phyloP scores from a whole-genome alignment of 1,284 basidiomycete species.

The Rhodotorula sp. region DNA sequence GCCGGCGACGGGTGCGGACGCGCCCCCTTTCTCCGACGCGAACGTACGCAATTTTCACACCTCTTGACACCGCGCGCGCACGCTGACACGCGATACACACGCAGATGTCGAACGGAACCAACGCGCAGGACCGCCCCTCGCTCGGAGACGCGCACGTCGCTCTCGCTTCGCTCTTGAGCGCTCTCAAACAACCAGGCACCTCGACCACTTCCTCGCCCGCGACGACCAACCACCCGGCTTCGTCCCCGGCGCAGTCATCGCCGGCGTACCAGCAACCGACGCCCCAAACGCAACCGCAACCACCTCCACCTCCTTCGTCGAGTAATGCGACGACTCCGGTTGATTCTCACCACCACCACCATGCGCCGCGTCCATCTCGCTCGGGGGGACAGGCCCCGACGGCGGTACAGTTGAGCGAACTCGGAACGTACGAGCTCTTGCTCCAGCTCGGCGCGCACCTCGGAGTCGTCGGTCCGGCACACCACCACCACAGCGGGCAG shows the following conservation, averaged over 20 bases:
- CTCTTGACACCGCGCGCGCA: not conserved
- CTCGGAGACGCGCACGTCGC: conserved; percentile 8
- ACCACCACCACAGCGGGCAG: no score
- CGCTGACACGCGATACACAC: not conserved
- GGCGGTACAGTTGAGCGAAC: conserved; percentile 4
- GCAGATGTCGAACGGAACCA: no score
- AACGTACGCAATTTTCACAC: not conserved
- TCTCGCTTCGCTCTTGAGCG: conserved; percentile 9
- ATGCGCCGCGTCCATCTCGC: not conserved
- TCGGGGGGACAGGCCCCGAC: not conserved
- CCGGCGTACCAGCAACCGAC: not conserved
- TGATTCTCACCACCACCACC: not conserved
- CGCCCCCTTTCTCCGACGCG: not conserved
- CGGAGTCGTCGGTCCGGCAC: not conserved
- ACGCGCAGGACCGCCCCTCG: not conserved
- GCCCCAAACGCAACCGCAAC: not conserved
- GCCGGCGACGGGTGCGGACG: not conserved
- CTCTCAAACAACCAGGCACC: not conserved
- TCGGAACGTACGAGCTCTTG: conserved; percentile 10
- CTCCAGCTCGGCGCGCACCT: not conserved
- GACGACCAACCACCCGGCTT: not conserved
- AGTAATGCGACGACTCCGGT: conserved; percentile 1
- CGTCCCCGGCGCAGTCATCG: not conserved
- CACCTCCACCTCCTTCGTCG: not conserved
- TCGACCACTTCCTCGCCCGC: not conserved